These are phyloP conservation scores for Boechera stricta DNA, from an alignment of 345 rosid species.

Conservation along the genomic window DNA sequence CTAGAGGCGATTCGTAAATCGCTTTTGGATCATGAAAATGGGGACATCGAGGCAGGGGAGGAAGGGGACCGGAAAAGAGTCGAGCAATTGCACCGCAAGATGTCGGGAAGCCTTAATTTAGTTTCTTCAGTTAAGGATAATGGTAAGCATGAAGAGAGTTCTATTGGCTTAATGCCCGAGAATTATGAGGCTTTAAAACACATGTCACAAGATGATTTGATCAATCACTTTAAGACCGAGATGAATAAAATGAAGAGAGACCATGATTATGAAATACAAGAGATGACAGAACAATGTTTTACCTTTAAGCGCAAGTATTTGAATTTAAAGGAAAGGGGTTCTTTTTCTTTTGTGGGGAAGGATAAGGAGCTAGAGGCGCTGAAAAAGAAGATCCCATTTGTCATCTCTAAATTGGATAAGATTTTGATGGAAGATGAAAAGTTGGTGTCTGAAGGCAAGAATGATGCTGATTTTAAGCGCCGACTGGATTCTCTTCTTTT, in stretches of 20 bases:
- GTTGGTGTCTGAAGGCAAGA: conserved; percentile 41
- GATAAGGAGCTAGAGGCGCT: conserved; percentile 76
- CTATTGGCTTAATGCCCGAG: conserved; percentile 54
- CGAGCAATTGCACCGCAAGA: conserved; percentile 60
- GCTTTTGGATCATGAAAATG: conserved; percentile 57
- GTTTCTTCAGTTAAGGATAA: conserved; percentile 56
- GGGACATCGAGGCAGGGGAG: conserved; percentile 58
- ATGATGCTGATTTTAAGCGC: conserved; percentile 53
- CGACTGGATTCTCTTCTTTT: conserved; percentile 55
- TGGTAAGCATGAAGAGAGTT: conserved; percentile 64
- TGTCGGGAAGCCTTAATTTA: conserved; percentile 57
- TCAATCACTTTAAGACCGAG: conserved; percentile 64
- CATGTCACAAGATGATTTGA: conserved; percentile 54
- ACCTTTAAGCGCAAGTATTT: conserved; percentile 62
- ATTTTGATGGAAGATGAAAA: conserved; percentile 60
- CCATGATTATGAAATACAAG: conserved; percentile 64
- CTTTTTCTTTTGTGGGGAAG: conserved; percentile 58
- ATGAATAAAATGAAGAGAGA: conserved; percentile 84
- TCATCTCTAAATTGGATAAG: conserved; percentile 60
- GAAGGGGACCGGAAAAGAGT: conserved; percentile 48
- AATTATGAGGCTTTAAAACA: conserved; percentile 57
- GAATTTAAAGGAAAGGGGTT: conserved; percentile 62
- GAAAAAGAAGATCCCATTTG: conserved; percentile 72
- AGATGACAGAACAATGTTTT: conserved; percentile 68
- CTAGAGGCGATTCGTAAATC: conserved; percentile 63